These are phyloP conservation scores for Hansenula sp. DNA, from an alignment of 1,139 yeast genomes.

Conservation along the genomic window DNA sequence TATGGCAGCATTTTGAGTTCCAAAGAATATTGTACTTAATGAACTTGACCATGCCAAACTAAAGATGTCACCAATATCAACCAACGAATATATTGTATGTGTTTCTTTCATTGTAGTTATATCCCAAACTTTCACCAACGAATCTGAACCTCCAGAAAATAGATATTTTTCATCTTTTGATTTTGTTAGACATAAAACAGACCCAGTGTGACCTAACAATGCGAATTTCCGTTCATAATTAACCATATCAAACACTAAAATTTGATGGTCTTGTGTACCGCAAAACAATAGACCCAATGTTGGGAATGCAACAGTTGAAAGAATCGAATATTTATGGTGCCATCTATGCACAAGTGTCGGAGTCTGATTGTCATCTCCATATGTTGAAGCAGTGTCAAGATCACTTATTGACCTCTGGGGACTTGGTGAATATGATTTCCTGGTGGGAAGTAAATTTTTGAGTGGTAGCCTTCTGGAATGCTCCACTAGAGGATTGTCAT, in stretches of 20 bases:
- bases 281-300: conserved; percentile 61
- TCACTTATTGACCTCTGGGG: conserved; percentile 6
- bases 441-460: conserved; percentile 4
- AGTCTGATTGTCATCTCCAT: not conserved
- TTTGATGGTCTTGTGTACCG: conserved; percentile 91
- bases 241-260: conserved; percentile 65
- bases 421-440: conserved; percentile 10
- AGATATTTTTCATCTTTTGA: conserved; percentile 56
- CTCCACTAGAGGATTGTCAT: conserved; percentile 9
- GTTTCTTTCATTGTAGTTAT: conserved; percentile 39
- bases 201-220: conserved; percentile 58
- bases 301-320: conserved; percentile 73
- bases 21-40: conserved; percentile 65
- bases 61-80: conserved; percentile 93
- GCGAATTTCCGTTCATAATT: conserved; percentile 49
- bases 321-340: conserved; percentile 68
- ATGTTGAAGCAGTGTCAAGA: not conserved
- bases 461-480: conserved; percentile 12
- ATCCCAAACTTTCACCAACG: conserved; percentile 83
- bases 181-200: conserved; percentile 65
- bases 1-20: conserved; percentile 89
- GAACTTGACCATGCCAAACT: conserved; percentile 68
- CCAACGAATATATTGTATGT: conserved; percentile 73
- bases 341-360: conserved; percentile 59
- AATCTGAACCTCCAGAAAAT: conserved; percentile 88